Evolutionary conservation across 306 rosid genomes (phyloP), one percentile per base, ranked within the genome.

Genomic region (Casuarina glauca): DNA sequence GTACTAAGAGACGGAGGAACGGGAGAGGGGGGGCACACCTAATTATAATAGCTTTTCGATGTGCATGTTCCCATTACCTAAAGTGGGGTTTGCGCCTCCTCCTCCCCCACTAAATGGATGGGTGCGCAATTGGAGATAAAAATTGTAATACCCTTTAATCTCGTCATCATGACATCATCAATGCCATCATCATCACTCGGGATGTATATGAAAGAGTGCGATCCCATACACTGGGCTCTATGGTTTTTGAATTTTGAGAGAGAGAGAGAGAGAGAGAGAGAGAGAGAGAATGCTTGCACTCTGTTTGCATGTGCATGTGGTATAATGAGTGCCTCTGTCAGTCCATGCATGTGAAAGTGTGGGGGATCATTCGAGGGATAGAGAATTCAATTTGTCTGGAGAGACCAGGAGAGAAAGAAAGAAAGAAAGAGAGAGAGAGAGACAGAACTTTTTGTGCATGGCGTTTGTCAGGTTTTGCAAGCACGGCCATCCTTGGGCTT

Each of bases 301-400:
- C 61, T 64, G 46, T 73, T 86, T 85, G 97, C 97, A 91, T 88
- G 94, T 82, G 92, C 90, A 91, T 91, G 97, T 86, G 94, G 83
- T 72, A 80, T 85, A 86, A 89, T 91, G 92, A 89, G 94, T 88
- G 97, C 80, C 19, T 7, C 75, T 91, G 97, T 91, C 94, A 89
- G 94, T 69, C 81, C 92, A 88, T 91, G 97, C 91, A 91, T 88
- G 97, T 88, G 97, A 91, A 74, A 86, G 91, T 82, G 89, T 80
- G 84, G 82, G 77, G 84, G 82, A 83, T 83, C 73, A 82, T 83
- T 82, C 81, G 67, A 54, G 43, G 1, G 3, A 42, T 9, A 12
- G 0, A 2, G 48, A 68, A 79, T 64, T 63, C 1, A 39, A 7
- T 16, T 41, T 41, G 46, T 76, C 71, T 67, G 87, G 79, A 79